These are phyloP conservation scores for Wickerhamomyces ciferrii DNA, from an alignment of 805 yeast species.

Conservation along the genomic window DNA sequence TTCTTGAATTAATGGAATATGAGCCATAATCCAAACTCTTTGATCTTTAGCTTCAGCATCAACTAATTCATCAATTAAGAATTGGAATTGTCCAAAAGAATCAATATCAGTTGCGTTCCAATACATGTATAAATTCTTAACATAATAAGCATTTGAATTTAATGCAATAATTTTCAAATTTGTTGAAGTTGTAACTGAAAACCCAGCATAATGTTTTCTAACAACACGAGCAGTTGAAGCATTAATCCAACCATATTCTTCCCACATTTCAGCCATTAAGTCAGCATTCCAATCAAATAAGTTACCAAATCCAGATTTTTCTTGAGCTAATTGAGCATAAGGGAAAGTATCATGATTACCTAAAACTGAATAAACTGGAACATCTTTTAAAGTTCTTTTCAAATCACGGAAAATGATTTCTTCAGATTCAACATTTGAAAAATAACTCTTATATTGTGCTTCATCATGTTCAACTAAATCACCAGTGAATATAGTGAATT, in stretches of 20 bases:
- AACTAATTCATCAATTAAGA: constrained; percentile 55
- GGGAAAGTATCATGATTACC: constrained; percentile 72
- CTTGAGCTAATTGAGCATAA: constrained; percentile 55
- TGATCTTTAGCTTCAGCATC: constrained; percentile 52
- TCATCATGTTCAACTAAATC: constrained; percentile 66
- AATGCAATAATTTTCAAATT: constrained; percentile 59
- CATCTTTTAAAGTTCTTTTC: constrained; percentile 28
- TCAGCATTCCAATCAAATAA: neutral
- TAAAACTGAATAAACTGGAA: constrained; percentile 53
- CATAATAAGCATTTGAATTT: constrained; percentile 66
- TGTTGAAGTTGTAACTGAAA: constrained; percentile 44
- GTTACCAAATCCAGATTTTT: constrained; percentile 30
- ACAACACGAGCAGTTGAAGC: neutral
- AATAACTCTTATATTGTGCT: constrained; percentile 26
- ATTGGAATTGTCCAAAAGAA: constrained; percentile 57
- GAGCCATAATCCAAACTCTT: constrained; percentile 72
- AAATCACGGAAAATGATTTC: constrained; percentile 26
- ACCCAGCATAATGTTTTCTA: constrained; percentile 54
- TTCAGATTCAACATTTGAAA: constrained; percentile 28
- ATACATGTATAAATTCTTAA: constrained; percentile 53
- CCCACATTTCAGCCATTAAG: neutral
- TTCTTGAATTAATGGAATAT: constrained; percentile 58
- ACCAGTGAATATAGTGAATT: constrained; percentile 63
- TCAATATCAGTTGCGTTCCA: constrained; percentile 50
- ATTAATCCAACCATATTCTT: neutral